Conservation (phyloP, 495 filamentous ascomycete genomes). For the Aspergillus conjunctus region DNA sequence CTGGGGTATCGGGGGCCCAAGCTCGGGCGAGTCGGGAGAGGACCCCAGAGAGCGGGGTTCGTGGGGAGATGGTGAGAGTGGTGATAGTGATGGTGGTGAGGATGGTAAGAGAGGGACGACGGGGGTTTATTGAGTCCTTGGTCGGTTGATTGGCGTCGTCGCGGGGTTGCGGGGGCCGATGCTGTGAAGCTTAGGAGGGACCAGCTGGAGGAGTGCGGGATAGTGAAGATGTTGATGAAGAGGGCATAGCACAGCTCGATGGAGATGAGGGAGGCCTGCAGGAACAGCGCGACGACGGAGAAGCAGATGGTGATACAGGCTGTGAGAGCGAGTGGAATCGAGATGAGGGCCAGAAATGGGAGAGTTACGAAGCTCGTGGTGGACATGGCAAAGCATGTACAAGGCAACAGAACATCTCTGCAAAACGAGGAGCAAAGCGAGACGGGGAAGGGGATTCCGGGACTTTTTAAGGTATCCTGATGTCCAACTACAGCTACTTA, state of each 20-base stretch:
- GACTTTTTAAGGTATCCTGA: neutral
- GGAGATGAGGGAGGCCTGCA: slow-evolving; percentile 69
- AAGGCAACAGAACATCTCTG: neutral
- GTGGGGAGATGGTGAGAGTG: neutral
- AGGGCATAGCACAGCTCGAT: slow-evolving; percentile 65
- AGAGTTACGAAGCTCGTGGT: slow-evolving; percentile 57
- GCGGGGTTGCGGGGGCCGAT: slow-evolving; percentile 36
- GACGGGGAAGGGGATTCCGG: no score
- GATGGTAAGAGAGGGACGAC: neutral
- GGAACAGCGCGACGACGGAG: slow-evolving; percentile 63
- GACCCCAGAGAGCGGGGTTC: slow-evolving; percentile 24
- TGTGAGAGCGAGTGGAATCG: slow-evolving; percentile 68
- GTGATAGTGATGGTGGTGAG: neutral
- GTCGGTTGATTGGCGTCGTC: slow-evolving; percentile 32
- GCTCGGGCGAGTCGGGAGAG: slow-evolving; percentile 19
- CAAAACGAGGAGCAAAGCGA: neutral
- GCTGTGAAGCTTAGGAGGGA: slow-evolving; percentile 39
- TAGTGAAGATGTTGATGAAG: slow-evolving; percentile 58
- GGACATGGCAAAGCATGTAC: slow-evolving; percentile 36
- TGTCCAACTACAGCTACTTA: no score
- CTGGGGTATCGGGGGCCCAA: slow-evolving; percentile 12
- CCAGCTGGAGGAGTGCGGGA: slow-evolving; percentile 32
- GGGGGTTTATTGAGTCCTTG: slow-evolving; percentile 24
- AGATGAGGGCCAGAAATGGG: slow-evolving; percentile 64
- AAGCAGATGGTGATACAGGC: slow-evolving; percentile 69